phyloP scores from a whole-genome alignment of 2,329 filamentous ascomycete species.

The Aspergillus viridinutans region DNA sequence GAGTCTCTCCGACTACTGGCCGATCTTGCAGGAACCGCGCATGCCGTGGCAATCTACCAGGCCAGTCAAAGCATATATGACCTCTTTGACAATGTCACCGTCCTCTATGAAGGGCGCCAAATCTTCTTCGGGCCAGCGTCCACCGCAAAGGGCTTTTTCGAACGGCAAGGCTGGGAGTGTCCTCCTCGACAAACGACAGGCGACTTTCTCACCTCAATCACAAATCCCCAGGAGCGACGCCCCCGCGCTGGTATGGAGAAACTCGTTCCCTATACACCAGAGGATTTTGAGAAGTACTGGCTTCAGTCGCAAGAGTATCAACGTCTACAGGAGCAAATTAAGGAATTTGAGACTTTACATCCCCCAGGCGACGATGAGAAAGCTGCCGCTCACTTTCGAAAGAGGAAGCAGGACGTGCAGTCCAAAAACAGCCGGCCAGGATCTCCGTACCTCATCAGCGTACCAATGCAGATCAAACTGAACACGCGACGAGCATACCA shows the following conservation, averaged over 20 bases:
- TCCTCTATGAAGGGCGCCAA: slow-evolving; percentile 68
- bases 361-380: slow-evolving; percentile 31
- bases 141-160: slow-evolving; percentile 61
- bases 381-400: slow-evolving; percentile 27
- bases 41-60: slow-evolving; percentile 51
- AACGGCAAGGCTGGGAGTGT: slow-evolving; percentile 64
- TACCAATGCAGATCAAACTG: slow-evolving; percentile 67
- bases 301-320: slow-evolving; percentile 47
- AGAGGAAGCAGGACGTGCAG: slow-evolving; percentile 34
- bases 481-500: slow-evolving; percentile 77
- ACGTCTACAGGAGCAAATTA: slow-evolving; percentile 35
- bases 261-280: slow-evolving; percentile 60
- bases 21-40: slow-evolving; percentile 43
- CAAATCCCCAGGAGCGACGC: slow-evolving; percentile 56
- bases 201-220: slow-evolving; percentile 65
- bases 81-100: slow-evolving; percentile 64
- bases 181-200: slow-evolving; percentile 62
- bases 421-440: slow-evolving; percentile 50
- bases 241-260: slow-evolving; percentile 56
- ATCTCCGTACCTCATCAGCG: slow-evolving; percentile 75
- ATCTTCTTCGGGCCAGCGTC: slow-evolving; percentile 66
- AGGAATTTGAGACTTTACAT: slow-evolving; percentile 26
- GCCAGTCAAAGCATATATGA: slow-evolving; percentile 40
- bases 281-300: slow-evolving; percentile 62
- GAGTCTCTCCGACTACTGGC: slow-evolving; percentile 45